Evolutionary conservation across 2,329 filamentous ascomycete species (phyloP), one percentile per base, ranked within the genome.

Genomic region (Claviceps paspali): DNA sequence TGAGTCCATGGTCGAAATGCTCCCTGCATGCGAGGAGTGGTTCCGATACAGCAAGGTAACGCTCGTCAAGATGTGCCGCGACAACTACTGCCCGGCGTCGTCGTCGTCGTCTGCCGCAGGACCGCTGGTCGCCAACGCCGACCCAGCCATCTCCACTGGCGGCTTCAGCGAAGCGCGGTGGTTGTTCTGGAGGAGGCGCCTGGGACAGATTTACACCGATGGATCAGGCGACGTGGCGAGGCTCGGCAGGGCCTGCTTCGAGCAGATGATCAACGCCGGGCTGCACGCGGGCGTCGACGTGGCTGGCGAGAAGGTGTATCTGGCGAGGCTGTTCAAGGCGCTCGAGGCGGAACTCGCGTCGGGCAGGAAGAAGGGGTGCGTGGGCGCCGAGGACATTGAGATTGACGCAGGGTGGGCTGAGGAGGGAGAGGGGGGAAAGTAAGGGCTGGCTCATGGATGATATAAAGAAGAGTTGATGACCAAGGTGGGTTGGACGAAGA

Each of bases 161-260:
- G 9, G 27, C 27, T 40, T 40, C n/a, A 38, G 35, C 21, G 10
- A 41, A 8, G 29, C 33, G 3, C 35, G 36, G 12, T 43, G 41
- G 41, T 34, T 43, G 17, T 39, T 43, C 19, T 43, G 41, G 41
- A 35, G 41, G 31, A 22, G 26, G 15, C 35, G 36, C 12, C 29
- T 36, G 9, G 41, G 41, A 8, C 36, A 41, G 5, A 18, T 43
- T 4, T 43, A 43, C 29, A 17, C 28, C 7, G 15, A 5, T 4
- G 33, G 34, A 12, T 17, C 6, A 7, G 33, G 31, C 2, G 18
- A 28, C 5, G 24, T 43, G 6, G 26, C 38, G 5, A 28, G 15
- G 31, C n/a, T 24, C 8, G 32, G 35, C 7, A 43, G 41, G n/a
- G 24, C 14, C 19, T 40, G 41, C 33, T 43, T 43, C 29, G 41